A percentile compares a stretch with the other conserved stretches of the same genome.
Evolutionary conservation across 495 filamentous ascomycete species (phyloP).

Genomic region (Podospora sp.): DNA sequence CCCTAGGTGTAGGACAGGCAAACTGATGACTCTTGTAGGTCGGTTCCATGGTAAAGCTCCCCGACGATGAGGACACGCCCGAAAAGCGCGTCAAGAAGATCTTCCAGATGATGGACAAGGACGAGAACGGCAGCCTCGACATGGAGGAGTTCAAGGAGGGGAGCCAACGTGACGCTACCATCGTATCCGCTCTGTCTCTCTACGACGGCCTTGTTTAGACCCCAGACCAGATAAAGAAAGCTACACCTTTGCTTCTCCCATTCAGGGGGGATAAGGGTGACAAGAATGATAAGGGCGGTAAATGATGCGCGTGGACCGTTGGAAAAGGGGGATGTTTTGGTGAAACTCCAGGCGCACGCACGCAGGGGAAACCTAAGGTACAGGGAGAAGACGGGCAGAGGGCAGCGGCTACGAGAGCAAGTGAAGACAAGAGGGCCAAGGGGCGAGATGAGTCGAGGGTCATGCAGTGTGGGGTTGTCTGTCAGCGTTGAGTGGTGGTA

Average conservation of each 20-base stretch:
- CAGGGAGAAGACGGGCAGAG: no score
- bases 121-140: slow-evolving; percentile 91
- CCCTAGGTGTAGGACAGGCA: neutral
- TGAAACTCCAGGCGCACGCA: neutral
- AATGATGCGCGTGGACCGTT: neutral
- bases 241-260: neutral
- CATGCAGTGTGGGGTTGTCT: neutral
- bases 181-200: slow-evolving; percentile 92
- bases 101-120: slow-evolving; percentile 99
- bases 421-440: neutral
- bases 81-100: slow-evolving; percentile 98
- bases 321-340: neutral
- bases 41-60: slow-evolving; percentile 98
- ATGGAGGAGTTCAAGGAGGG: slow-evolving; percentile 99
- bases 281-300: neutral
- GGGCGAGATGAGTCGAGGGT: neutral
- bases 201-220: slow-evolving; percentile 68
- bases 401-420: neutral
- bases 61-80: slow-evolving; percentile 97
- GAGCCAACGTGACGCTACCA: slow-evolving; percentile 98
- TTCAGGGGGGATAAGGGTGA: no score
- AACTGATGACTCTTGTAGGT: slow-evolving; percentile 57
- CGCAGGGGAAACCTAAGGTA: no score
- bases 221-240: neutral
- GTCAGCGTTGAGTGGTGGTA: neutral